Conservation (phyloP, 306 rosid species). For the Dalbergia oliveri region DNA sequence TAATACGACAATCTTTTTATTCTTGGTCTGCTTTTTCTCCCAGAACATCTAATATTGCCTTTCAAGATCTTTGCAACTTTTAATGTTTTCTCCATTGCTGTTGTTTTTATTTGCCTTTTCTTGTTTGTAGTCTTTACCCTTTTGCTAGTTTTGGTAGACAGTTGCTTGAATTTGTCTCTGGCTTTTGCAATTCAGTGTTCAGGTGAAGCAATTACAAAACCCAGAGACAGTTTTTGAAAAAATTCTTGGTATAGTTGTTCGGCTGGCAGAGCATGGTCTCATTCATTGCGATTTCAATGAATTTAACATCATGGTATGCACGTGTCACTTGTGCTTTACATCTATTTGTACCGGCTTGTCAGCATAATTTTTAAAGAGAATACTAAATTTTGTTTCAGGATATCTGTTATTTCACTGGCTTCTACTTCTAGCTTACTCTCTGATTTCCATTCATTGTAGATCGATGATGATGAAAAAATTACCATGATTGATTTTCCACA, state of each 20-base stretch:
- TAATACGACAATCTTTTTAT: constrained; percentile 8
- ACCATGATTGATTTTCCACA: constrained; percentile 97
- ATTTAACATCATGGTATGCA: constrained; percentile 89
- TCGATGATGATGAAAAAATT: constrained; percentile 82
- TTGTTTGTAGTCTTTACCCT: neutral
- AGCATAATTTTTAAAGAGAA: constrained; percentile 5
- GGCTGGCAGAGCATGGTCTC: constrained; percentile 90
- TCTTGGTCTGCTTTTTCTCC: constrained; percentile 13
- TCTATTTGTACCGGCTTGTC: constrained; percentile 4
- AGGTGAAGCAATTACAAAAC: constrained; percentile 87
- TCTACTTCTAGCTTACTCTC: constrained; percentile 29
- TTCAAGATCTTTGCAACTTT: constrained; percentile 7
- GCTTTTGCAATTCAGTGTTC: constrained; percentile 67
- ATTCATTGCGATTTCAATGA: constrained; percentile 97
- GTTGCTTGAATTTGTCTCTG: constrained; percentile 9
- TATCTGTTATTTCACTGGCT: constrained; percentile 18
- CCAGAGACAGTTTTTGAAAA: constrained; percentile 84
- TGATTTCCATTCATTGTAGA: constrained; percentile 56
- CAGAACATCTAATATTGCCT: neutral
- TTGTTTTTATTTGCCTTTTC: constrained; percentile 1
- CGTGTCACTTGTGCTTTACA: constrained; percentile 29
- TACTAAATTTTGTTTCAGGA: constrained; percentile 14
- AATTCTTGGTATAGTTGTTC: constrained; percentile 75
- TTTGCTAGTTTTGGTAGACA: constrained; percentile 1
- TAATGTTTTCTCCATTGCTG: constrained; percentile 8